Percentiles rank a stretch among this genome's conserved stretches.
Conservation (phyloP, 805 yeast species). For the Peterozyma toletana region DNA sequence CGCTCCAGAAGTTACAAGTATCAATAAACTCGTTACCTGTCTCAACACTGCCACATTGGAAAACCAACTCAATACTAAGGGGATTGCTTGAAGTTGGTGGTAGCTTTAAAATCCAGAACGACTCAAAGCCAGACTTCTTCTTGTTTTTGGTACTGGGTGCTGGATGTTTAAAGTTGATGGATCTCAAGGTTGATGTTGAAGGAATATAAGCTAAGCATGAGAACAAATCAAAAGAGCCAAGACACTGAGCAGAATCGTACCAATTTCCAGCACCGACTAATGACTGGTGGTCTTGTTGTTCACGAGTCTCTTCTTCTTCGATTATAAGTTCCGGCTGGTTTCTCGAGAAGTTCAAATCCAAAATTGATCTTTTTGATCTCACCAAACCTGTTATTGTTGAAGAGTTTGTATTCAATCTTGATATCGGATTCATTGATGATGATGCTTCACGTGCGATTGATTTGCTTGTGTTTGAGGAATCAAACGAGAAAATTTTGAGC, state of each 20-base stretch:
- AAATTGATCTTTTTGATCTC: constrained; percentile 3
- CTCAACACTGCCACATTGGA: constrained; percentile 60
- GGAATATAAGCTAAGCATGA: constrained; percentile 38
- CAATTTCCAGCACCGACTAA: constrained; percentile 51
- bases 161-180: constrained; percentile 10
- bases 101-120: constrained; percentile 49
- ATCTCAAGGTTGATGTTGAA: constrained; percentile 9
- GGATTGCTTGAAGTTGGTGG: constrained; percentile 41
- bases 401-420: background rate
- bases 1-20: constrained; percentile 88
- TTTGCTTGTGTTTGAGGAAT: constrained; percentile 4
- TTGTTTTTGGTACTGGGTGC: constrained; percentile 21
- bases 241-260: constrained; percentile 54
- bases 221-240: constrained; percentile 45
- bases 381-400: background rate
- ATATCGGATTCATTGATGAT: constrained; percentile 4
- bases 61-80: constrained; percentile 27
- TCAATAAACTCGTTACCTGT: constrained; percentile 65
- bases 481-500: constrained; percentile 48
- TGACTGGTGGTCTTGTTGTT: constrained; percentile 7
- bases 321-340: background rate
- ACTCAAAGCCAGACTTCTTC: constrained; percentile 22
- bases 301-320: constrained; percentile 11
- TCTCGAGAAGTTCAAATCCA: background rate
- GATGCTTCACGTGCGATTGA: background rate